Conservation (phyloP, 306 rosid species). For the Glycyrrhiza uralensis region DNA sequence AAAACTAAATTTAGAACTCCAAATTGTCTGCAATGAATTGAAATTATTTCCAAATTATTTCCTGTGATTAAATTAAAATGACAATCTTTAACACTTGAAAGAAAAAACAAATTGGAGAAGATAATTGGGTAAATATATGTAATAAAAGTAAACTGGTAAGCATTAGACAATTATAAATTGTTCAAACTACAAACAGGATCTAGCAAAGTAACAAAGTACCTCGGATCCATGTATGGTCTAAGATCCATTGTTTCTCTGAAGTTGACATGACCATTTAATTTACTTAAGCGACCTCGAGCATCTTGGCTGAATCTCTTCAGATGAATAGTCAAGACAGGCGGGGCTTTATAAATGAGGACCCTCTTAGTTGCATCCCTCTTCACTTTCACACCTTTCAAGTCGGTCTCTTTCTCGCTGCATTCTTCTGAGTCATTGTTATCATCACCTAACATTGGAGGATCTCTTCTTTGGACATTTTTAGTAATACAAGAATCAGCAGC, state of each 20-base stretch:
- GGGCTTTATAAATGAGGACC: constrained; percentile 71
- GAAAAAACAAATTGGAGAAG: neutral
- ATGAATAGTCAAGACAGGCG: constrained; percentile 81
- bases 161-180: neutral
- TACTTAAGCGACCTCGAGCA: constrained; percentile 87
- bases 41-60: neutral
- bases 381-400: constrained; percentile 48
- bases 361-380: constrained; percentile 90
- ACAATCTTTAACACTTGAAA: neutral
- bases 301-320: constrained; percentile 94
- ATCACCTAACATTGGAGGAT: constrained; percentile 27
- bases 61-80: neutral
- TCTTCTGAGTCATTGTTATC: constrained; percentile 32
- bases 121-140: neutral
- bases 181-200: constrained; percentile 21
- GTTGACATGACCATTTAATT: constrained; percentile 81
- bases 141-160: neutral
- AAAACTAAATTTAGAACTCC: neutral
- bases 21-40: neutral
- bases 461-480: constrained; percentile 14
- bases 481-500: constrained; percentile 36
- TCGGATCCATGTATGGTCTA: constrained; percentile 78
- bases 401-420: constrained; percentile 43
- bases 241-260: constrained; percentile 77
- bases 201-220: constrained; percentile 51